phyloP scores from a whole-genome alignment of 345 rosid species.

The Combretum micranthum region DNA sequence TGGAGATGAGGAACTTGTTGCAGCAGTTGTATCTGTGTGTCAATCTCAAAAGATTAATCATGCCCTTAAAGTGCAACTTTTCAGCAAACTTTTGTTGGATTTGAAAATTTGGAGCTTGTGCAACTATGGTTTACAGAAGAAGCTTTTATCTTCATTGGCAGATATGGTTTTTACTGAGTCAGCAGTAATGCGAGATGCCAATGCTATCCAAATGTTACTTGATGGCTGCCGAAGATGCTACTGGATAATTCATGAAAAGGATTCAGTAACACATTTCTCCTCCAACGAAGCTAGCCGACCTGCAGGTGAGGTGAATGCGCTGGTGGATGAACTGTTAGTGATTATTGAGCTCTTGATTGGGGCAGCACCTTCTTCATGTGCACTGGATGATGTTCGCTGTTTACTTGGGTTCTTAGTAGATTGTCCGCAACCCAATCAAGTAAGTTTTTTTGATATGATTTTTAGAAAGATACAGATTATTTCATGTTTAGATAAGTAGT shows the following conservation, averaged over 20 bases:
- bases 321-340: constrained; percentile 98
- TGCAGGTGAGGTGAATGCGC: constrained; percentile 90
- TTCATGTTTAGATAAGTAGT: constrained; percentile 1
- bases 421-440: constrained; percentile 99
- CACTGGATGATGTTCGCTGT: constrained; percentile 69
- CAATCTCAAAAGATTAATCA: constrained; percentile 83
- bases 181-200: constrained; percentile 82
- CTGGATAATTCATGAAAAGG: constrained; percentile 83
- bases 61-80: constrained; percentile 91
- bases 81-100: constrained; percentile 79
- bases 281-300: constrained; percentile 54
- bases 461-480: not conserved
- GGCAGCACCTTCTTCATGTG: constrained; percentile 73
- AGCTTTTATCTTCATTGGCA: constrained; percentile 87
- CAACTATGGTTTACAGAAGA: constrained; percentile 95
- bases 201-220: constrained; percentile 97
- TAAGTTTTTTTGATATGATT: constrained; percentile 11
- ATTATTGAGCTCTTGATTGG: constrained; percentile 92
- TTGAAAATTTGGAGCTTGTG: constrained; percentile 93
- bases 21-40: constrained; percentile 89
- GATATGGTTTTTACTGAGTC: constrained; percentile 99
- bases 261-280: constrained; percentile 61
- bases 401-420: constrained; percentile 94
- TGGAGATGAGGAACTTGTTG: constrained; percentile 92
- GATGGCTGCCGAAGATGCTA: constrained; percentile 99